Base-by-base conservation (phyloP, 495 filamentous ascomycete species). In the Trichocladium uniseriatum region DNA sequence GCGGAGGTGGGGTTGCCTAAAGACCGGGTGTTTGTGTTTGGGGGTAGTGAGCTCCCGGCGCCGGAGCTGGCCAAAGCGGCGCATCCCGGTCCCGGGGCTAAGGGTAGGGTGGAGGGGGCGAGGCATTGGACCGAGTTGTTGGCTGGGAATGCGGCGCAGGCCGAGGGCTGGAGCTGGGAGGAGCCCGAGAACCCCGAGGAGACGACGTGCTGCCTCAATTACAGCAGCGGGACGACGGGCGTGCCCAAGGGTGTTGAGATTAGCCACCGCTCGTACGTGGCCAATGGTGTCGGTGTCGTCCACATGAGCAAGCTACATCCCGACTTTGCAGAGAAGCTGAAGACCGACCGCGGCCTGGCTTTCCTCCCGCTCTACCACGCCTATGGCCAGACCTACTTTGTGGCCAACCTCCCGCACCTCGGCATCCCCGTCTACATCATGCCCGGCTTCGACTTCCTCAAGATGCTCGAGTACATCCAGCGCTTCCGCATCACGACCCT, bases 201-300 rank as follows among this genome's bases (percentile, higher is more conserved):
- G 36, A 65, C 67, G 7, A 58, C 66, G 6, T 72, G 71, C 54
- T 73, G 69, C 38, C 71, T 90, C 45, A 88, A 88, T 56, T 89
- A 89, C 65, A 80, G 74, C 45, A 79, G 74, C 42, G 88, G 88
- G 3, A 94, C 88, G 7, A 94, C 87, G 0, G 88, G 88, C 3
- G 70, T 86, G 6, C 84, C 88, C 13, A 94, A 94, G 60, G 88
- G 88, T 19, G 88, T 91, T 20, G 81, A 85, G 63, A 81, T 92
- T 52, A 76, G 80, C 13, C 87, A 94, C 63, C 64, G 69, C 32
- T 82, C 86, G 52, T 84, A 89, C 56, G 71, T 86, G 18, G 71
- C 84, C 41, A 89, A 92, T 61, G 75, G 77, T 31, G 50, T 67
- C 43, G 74, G 84, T 48, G 70, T 77, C 8, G 71, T 68, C 18